Conservation (phyloP, 1,284 basidiomycete genomes). For the Xanthoconium separans region DNA sequence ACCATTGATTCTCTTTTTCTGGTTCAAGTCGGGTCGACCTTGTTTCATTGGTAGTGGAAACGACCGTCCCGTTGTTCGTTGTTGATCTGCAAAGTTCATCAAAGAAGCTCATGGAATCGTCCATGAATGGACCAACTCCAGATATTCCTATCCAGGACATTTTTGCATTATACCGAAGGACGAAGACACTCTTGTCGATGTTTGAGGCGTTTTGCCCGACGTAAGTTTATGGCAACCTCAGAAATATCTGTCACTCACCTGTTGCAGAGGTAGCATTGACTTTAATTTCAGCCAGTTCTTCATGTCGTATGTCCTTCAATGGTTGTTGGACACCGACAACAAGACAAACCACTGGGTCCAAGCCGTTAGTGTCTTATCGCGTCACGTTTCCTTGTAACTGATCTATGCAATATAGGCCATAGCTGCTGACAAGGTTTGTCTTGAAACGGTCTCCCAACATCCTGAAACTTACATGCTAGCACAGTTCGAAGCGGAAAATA, state of each 20-base stretch:
- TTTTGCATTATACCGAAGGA: constrained; percentile 80
- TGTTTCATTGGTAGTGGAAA: constrained; percentile 75
- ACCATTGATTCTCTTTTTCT: constrained; percentile 11
- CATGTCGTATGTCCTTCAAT: constrained; percentile 85
- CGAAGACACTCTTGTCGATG: constrained; percentile 75
- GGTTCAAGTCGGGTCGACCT: constrained; percentile 68
- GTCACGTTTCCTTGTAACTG: neutral
- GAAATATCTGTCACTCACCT: constrained; percentile 10
- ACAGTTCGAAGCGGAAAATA: constrained; percentile 83
- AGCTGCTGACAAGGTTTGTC: constrained; percentile 77
- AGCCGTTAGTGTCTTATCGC: constrained; percentile 53
- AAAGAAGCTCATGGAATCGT: constrained; percentile 71
- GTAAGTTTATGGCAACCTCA: constrained; percentile 42
- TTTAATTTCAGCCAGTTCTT: constrained; percentile 80
- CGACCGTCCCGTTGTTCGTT: constrained; percentile 73
- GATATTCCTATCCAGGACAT: constrained; percentile 87
- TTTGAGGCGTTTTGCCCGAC: constrained; percentile 77
- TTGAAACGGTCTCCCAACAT: neutral
- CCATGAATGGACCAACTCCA: constrained; percentile 75
- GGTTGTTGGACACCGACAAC: constrained; percentile 86
- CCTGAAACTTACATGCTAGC: constrained; percentile 8
- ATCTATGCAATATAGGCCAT: constrained; percentile 58
- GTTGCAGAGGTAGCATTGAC: constrained; percentile 46
- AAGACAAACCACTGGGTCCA: constrained; percentile 96
- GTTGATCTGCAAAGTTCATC: constrained; percentile 73